Evolutionary conservation across 2,329 filamentous ascomycete genomes (phyloP), one percentile per base, ranked within the genome.

Genomic region (Arthrobotrys conoides): DNA sequence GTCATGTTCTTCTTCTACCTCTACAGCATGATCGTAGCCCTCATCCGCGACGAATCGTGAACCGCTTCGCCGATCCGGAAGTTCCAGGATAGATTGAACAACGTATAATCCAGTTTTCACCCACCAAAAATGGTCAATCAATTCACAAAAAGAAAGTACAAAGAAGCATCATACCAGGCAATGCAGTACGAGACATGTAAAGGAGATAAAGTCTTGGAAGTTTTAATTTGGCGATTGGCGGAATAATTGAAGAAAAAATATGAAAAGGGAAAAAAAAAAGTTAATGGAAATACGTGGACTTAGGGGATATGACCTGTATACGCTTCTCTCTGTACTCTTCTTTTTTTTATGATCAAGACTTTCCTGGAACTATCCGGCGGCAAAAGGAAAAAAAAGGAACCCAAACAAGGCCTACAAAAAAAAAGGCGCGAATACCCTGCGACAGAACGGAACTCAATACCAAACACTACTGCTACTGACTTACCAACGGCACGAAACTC

Each of bases 1-100:
- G 86, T 99, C 87, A 97, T 99, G 94, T 99, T 99, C 90, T 99
- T 99, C 91, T 99, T 98, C 90, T 99, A 99, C 87, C 92, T 99
- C 72, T 97, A 97, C 90, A 96, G 93, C 91, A 96, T 96, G 93
- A 96, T 96, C 82, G 95, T 97, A 81, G 95, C 96, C 81, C 89
- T 99, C 80, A 99, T 99, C 91, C 73, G 73, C 53, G 73, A 77
- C 55, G 73, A 77, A n/a, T 77, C 73, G 73, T 77, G 73, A 77
- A 77, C 73, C 73, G 73, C 73, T 55, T 77, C 73, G 73, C 73
- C 73, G 53, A 77, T 77, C 61, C 73, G 73, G 65, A 77, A 77
- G 63, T 77, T 77, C 73, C 67, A 68, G 61, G 73, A 77, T 22
- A 77, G 67, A 71, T 41, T 77, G 24, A 63, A 71, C 51, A 68